A percentile compares a stretch with the other conserved stretches of the same genome.
phyloP scores from a whole-genome alignment of 345 rosid species.

The Geranium brycei region DNA sequence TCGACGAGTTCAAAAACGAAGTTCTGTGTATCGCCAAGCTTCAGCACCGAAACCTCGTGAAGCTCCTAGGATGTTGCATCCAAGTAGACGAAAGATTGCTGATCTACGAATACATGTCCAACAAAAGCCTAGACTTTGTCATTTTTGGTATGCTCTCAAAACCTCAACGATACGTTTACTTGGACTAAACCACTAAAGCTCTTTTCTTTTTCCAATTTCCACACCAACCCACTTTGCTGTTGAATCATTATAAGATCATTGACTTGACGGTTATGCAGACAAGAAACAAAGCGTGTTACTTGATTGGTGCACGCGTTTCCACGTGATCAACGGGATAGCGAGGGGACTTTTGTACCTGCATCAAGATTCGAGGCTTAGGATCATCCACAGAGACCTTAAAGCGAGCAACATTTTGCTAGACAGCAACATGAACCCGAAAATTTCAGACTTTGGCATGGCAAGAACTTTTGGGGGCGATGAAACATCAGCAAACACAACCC shows the following conservation, averaged over 20 bases:
- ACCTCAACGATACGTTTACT: neutral
- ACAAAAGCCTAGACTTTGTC: slow-evolving; percentile 13
- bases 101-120: slow-evolving; percentile 23
- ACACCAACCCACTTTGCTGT: too few relatives aligned
- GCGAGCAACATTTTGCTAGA: slow-evolving; percentile 24
- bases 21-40: slow-evolving; percentile 19
- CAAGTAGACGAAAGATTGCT: slow-evolving; percentile 12
- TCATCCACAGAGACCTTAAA: slow-evolving; percentile 24
- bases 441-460: slow-evolving; percentile 30
- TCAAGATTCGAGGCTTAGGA: slow-evolving; percentile 29
- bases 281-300: slow-evolving; percentile 2
- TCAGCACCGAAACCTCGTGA: slow-evolving; percentile 23
- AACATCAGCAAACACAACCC: slow-evolving; percentile 2
- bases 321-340: slow-evolving; percentile 29
- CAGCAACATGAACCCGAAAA: slow-evolving; percentile 26
- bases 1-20: slow-evolving; percentile 18
- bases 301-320: slow-evolving; percentile 20
- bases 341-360: slow-evolving; percentile 33
- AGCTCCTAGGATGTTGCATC: slow-evolving; percentile 21
- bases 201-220: neutral
- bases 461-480: slow-evolving; percentile 24
- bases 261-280: neutral
- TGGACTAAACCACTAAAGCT: neutral
- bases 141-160: neutral
- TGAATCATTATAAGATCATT: too few relatives aligned